Base-by-base conservation (phyloP, 192 early-diverging fungal genomes). In the Backusella psychrophila region DNA sequence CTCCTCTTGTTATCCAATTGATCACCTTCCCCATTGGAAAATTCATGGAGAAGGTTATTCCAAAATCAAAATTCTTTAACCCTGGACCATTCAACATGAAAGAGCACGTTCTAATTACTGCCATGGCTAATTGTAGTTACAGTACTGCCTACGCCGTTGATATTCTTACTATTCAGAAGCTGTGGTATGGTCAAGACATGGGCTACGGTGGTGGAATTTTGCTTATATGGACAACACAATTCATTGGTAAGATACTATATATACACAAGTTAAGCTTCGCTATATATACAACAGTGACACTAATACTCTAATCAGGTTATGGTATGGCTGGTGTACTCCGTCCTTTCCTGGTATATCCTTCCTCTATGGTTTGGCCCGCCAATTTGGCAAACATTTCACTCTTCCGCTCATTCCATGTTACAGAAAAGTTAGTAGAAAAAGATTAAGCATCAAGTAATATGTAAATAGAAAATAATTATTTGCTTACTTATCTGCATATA, bases 331-430 rank as follows among this genome's bases (percentile, higher is more conserved):
- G 91, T 72, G 81, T 90, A 17, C 85, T 85, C 65, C 91, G 95
- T 42, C 88, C 89, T 39, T 95, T 91, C 83, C 84, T 98, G 14
- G 95, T 98, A 9, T 88, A 91, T 69, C 95, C 95, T 42, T 85
- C 92, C 1, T 82, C 89, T 19, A 96, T 97, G 95, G 85, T 94
- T 56, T 99, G 96, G 96, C 96, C 96, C 4, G 74, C 88, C 2
- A 92, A 87, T 29, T 86, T 98, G 34, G 87, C 93, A 49, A 90
- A 89, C 52, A 90, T 94, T 34, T 90, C 93, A 17, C 80, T 96
- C 19, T 94, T 95, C 81, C 89, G 89, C 21, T 90, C 93, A 3
- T 88, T 96, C 67, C 94, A 97, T 77, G 44, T 73, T 35, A 23
- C 23, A 11, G 67, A 73, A 1, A 56, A 46, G 11, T 77, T 79